Evolutionary conservation across 305 asterid species (phyloP).

Genomic region (Stenogyne calaminthoides): DNA sequence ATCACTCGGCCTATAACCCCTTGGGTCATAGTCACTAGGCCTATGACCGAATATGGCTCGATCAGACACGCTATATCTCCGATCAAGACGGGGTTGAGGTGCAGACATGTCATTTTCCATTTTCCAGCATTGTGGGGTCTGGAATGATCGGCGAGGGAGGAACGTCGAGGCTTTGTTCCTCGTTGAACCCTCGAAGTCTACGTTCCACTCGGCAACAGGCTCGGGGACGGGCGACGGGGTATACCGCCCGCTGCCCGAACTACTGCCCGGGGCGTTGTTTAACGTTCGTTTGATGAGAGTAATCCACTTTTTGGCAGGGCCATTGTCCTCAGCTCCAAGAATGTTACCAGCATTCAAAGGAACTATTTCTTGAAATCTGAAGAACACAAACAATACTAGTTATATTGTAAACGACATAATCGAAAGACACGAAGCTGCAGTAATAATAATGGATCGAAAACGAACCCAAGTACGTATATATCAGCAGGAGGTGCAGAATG

Average conservation of each 20-base stretch:
- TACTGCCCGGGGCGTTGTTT: constrained; percentile 64
- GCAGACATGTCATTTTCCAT: constrained; percentile 65
- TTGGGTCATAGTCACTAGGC: constrained; percentile 66
- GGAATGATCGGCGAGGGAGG: constrained; percentile 87
- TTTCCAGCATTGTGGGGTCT: constrained; percentile 77
- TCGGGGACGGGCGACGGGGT: constrained; percentile 92
- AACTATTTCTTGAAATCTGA: constrained; percentile 97
- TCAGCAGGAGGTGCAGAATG: constrained; percentile 98
- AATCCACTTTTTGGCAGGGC: constrained; percentile 96
- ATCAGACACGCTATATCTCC: constrained; percentile 87
- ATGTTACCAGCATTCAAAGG: constrained; percentile 96
- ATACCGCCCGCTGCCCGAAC: constrained; percentile 63
- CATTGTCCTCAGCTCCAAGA: constrained; percentile 96
- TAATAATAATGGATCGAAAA: background rate
- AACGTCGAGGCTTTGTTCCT: constrained; percentile 74
- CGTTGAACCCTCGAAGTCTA: constrained; percentile 84
- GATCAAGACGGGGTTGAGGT: constrained; percentile 77
- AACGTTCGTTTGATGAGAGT: constrained; percentile 72
- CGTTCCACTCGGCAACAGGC: constrained; percentile 90
- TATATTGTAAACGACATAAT: background rate
- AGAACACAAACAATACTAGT: background rate
- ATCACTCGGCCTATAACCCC: constrained; percentile 77
- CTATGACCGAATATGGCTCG: constrained; percentile 76
- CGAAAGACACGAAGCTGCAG: background rate
- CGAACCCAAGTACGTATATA: constrained; percentile 95